These are phyloP conservation scores for Ophiobolus disseminans DNA, from an alignment of 2,329 filamentous ascomycete genomes.

Conservation along the genomic window DNA sequence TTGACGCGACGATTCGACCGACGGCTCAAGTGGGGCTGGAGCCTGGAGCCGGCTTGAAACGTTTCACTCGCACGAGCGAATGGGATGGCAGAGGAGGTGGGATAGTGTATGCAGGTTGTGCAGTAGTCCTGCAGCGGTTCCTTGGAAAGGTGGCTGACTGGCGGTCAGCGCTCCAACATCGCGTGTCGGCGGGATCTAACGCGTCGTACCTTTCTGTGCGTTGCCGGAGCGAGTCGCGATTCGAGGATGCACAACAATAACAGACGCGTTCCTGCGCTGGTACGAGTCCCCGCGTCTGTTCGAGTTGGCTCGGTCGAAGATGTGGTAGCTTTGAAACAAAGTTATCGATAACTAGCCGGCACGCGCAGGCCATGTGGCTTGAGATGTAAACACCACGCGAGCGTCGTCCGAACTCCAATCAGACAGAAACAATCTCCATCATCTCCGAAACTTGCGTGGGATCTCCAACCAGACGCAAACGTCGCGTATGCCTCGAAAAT, in stretches of 20 bases:
- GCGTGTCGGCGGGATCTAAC: slow-evolving; percentile 25
- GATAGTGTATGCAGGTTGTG: slow-evolving; percentile 32
- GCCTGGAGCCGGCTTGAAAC: slow-evolving; percentile 44
- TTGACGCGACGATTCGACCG: slow-evolving; percentile 49
- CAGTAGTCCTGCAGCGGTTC: slow-evolving; percentile 39
- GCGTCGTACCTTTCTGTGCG: slow-evolving; percentile 19
- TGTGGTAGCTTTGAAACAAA: slow-evolving; percentile 5
- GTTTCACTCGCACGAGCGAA: slow-evolving; percentile 34
- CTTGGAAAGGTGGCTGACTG: slow-evolving; percentile 38
- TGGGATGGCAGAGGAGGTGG: slow-evolving; percentile 18
- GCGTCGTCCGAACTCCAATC: too few species aligned
- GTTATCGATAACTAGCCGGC: slow-evolving; percentile 34
- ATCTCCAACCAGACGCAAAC: too few species aligned
- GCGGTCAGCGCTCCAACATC: slow-evolving; percentile 29
- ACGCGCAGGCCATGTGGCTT: slow-evolving; percentile 21
- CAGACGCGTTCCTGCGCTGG: slow-evolving; percentile 25
- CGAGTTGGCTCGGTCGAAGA: slow-evolving; percentile 7
- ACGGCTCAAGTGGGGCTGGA: slow-evolving; percentile 28
- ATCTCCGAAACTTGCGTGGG: too few species aligned
- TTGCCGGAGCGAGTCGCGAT: slow-evolving; percentile 37
- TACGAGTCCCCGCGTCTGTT: slow-evolving; percentile 29
- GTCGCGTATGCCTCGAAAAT: too few species aligned
- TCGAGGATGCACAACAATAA: slow-evolving; percentile 39
- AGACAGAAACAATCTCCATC: too few species aligned
- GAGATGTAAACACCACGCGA: slow-evolving; percentile 27